phyloP scores from a whole-genome alignment of 208 protist genomes.

The Leishmania braziliensis region DNA sequence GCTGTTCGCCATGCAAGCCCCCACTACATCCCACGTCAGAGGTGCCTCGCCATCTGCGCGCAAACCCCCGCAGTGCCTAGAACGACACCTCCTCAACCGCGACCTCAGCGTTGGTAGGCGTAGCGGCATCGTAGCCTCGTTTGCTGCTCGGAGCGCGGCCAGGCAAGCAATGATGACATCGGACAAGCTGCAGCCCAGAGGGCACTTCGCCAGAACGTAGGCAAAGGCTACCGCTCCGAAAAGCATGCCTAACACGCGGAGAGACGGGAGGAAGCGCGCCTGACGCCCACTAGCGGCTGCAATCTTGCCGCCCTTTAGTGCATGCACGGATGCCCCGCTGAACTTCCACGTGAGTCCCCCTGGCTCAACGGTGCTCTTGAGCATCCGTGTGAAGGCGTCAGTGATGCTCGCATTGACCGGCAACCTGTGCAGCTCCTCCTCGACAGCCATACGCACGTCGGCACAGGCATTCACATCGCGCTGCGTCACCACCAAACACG shows the following conservation, averaged over 20 bases:
- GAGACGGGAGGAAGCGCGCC: background rate
- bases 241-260: slow-evolving; percentile 1
- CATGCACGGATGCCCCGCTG: background rate
- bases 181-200: slow-evolving; percentile 1
- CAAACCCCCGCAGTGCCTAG: background rate
- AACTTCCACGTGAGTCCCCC: slow-evolving; percentile 20
- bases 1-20: slow-evolving; percentile 9
- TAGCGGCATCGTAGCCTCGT: slow-evolving; percentile 5
- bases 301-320: background rate
- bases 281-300: background rate
- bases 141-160: slow-evolving; percentile 15
- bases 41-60: slow-evolving; percentile 7
- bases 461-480: slow-evolving; percentile 8
- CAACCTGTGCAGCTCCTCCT: slow-evolving; percentile 11
- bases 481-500: slow-evolving; percentile 18
- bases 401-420: background rate
- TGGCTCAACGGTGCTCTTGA: background rate
- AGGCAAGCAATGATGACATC: slow-evolving; percentile 21
- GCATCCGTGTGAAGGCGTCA: slow-evolving; percentile 4
- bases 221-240: background rate
- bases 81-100: background rate
- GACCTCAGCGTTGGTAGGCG: background rate
- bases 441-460: slow-evolving; percentile 9
- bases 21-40: slow-evolving; percentile 15
- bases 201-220: background rate